phyloP scores from a whole-genome alignment of 2,329 filamentous ascomycete genomes.

The Aspergillus piperis region DNA sequence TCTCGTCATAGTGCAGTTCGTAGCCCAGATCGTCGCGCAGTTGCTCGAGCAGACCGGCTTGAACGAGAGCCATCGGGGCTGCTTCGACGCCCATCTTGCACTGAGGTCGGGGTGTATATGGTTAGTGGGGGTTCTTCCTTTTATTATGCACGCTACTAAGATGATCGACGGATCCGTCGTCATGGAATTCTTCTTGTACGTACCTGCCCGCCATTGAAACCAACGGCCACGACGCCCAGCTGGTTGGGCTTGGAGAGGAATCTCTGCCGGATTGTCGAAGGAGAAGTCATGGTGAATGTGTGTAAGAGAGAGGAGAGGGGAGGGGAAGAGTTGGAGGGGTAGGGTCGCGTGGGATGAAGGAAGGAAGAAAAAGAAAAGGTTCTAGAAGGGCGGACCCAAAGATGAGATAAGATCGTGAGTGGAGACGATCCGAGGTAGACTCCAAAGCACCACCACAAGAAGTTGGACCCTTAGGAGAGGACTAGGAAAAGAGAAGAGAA shows the following conservation, averaged over 20 bases:
- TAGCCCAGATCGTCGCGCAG: slow-evolving; percentile 84
- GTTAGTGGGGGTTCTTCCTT: not conserved
- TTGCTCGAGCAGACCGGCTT: slow-evolving; percentile 81
- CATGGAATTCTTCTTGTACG: slow-evolving; percentile 27
- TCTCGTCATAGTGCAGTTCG: slow-evolving; percentile 78
- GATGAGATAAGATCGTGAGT: slow-evolving; percentile 15
- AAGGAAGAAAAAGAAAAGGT: slow-evolving; percentile 16
- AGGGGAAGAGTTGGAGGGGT: slow-evolving; percentile 7
- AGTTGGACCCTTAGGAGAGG: slow-evolving; percentile 1
- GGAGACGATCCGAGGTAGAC: slow-evolving; percentile 14
- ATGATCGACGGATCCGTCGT: slow-evolving; percentile 16
- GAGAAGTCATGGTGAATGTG: slow-evolving; percentile 51
- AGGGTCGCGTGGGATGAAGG: not conserved
- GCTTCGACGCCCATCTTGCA: slow-evolving; percentile 90
- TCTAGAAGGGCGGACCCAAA: slow-evolving; percentile 27
- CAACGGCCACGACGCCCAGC: slow-evolving; percentile 88
- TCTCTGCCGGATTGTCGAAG: slow-evolving; percentile 63
- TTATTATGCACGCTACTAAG: not conserved
- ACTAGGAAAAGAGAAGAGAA: slow-evolving; percentile 8
- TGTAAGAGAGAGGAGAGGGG: not conserved
- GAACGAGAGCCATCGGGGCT: slow-evolving; percentile 83
- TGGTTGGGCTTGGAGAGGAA: slow-evolving; percentile 80
- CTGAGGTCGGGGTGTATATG: slow-evolving; percentile 47
- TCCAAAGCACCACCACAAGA: no score
- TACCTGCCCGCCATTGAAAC: slow-evolving; percentile 96